Base-by-base conservation (phyloP, 2,329 filamentous ascomycete species). In the Cercospora brassicicola region DNA sequence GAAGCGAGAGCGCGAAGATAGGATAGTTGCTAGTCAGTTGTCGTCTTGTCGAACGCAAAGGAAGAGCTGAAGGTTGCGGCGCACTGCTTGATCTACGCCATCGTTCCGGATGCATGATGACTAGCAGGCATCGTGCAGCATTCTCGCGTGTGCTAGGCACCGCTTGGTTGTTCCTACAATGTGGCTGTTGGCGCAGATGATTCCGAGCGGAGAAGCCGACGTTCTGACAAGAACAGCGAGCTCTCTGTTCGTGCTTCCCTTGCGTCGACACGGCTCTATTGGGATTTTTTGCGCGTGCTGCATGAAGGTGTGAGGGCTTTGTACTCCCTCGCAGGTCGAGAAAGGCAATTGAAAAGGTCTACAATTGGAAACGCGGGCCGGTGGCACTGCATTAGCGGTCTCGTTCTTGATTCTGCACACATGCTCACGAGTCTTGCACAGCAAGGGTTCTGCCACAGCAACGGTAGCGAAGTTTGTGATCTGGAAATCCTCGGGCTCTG, bases 101-200 rank as follows among this genome's bases (percentile, higher is more conserved):
- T 56, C 28, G 65, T 67, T 67, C 66, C 61, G 66, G 64, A 48
- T 66, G 48, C 20, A 59, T 30, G 61, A 53, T 39, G n/a, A 55
- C 64, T 66, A 45, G 67, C 69, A 67, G 65, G 69, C 57, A 68
- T 71, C 11, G 36, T 71, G 67, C 69, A 69, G 63, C 60, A 67
- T 39, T 64, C 62, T 69, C 69, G 69, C 69, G 69, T 71, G 65
- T 56, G 62, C 62, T 63, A 62, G 67, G 28, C 56, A 66, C 61
- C 62, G 66, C 59, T 51, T 70, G 48, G 65, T 61, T 51, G 69
- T 62, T 67, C 48, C 60, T 55, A 62, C 67, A 65, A 64, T 48
- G 69, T 71, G 69, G 69, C 66, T 68, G 59, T 67, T 57, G 53
- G 64, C 33, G 59, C 30, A 57, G 13, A 18, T 62, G 8, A 11